phyloP scores from a whole-genome alignment of 805 yeast genomes.

The Saturnispora zaruensis region DNA sequence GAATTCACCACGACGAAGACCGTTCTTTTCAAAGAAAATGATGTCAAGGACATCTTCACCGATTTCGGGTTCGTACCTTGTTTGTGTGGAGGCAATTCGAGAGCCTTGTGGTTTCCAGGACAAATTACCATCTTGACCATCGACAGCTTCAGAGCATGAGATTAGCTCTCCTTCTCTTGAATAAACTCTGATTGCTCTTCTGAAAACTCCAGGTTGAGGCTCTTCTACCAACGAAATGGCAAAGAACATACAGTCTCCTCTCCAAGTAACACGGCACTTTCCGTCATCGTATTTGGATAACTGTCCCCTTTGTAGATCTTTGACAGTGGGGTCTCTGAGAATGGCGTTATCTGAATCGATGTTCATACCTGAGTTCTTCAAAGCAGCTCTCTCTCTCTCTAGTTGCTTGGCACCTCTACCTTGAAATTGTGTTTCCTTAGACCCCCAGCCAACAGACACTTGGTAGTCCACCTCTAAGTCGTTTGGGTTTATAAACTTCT shows the following conservation, averaged over 20 bases:
- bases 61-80: conserved; percentile 42
- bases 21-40: conserved; percentile 87
- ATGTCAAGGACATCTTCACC: conserved; percentile 42
- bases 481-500: conserved; percentile 43
- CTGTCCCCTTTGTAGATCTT: conserved; percentile 60
- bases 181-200: conserved; percentile 80
- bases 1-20: conserved; percentile 84
- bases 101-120: conserved; percentile 93
- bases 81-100: conserved; percentile 71
- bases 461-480: conserved; percentile 71
- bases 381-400: conserved; percentile 52
- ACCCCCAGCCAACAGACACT: conserved; percentile 98
- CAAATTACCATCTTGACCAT: conserved; percentile 62
- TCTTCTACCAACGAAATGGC: conserved; percentile 58
- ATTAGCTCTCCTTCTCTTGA: conserved; percentile 70
- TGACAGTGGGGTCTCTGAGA: conserved; percentile 83
- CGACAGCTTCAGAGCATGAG: conserved; percentile 84
- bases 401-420: conserved; percentile 84
- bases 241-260: conserved; percentile 89
- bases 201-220: conserved; percentile 28
- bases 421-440: conserved; percentile 89
- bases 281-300: conserved; percentile 47
- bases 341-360: conserved; percentile 45
- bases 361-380: conserved; percentile 61
- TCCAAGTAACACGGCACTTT: conserved; percentile 63